Base-by-base conservation (phyloP, 371 early-diverging fungal genomes). In the Caulochytrium protostelioides region DNA sequence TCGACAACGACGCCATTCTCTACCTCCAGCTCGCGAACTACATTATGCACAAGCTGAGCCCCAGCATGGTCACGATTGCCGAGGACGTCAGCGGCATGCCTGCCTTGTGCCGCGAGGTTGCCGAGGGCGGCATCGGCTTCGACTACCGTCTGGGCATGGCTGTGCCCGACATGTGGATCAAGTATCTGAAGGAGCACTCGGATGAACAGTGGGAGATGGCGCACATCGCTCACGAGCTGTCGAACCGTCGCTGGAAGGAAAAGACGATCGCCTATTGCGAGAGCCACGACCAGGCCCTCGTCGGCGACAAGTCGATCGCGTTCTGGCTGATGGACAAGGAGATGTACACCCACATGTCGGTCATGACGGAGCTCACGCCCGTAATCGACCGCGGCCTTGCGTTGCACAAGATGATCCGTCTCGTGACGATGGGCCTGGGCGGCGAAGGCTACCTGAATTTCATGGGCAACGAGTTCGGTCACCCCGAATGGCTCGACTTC, bases 71-170 rank as follows among this genome's bases (percentile, higher is more conserved):
- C 28, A 89, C 91, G 0, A 70, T 92, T 39, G 91, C 94, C 15
- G 94, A 92, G 67, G 94, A 92, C 62, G 94, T 92, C 7, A 85
- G 86, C 8, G 94, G 94, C 27, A 91, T 92, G 94, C 94, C 94
- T 12, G 79, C 83, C n/a, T 68, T 91, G 19, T 83, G 94, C 54
- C 70, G 85, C 22, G 72, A 82, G 5, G 79, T 83, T 1, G 42
- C 46, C 1, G 91, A 92, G 53, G 91, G 94, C 36, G 94, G 94
- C 23, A 59, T 87, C 23, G 94, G 94, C 0, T 92, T 92, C 47
- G 94, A 92, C 52, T 92, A 89, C 44, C 72, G 94, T n/a, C 67
- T 92, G 21, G 76, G 70, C 0, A 92, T 92, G 94, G 85, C 92
- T n/a, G 60, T 90, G 26, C 94, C 94, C 0, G 94, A 92, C 56